Base-by-base conservation (phyloP, 2,329 filamentous ascomycete species). In the Colletotrichum sansevieriae region DNA sequence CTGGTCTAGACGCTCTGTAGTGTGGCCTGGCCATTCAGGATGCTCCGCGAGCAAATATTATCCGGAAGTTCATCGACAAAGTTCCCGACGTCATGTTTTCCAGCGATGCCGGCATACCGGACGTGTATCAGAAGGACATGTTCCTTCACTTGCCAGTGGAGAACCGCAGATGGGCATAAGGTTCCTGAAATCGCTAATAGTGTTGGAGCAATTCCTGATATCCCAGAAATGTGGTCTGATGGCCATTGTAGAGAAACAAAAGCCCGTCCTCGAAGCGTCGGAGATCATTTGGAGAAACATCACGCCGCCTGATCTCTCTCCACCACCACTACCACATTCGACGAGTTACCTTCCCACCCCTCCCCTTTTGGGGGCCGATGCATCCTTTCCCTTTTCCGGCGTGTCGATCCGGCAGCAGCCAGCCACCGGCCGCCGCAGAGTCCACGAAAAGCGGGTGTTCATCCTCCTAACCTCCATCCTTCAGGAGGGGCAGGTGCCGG, bases 391-490 rank as follows among this genome's bases (percentile, higher is more conserved):
- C 43, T 44, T 37, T 56, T 61, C 55, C 61, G 49, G 54, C 41
- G 22, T 49, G 65, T 65, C 55, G 65, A 68, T 68, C 65, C 65
- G 65, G 65, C 61, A 65, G 65, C 65, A 65, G 47, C 55, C 62
- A 68, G 65, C 65, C 54, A 68, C 41, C 54, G 47, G 29, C 39
- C 63, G 10, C 35, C 46, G 29, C 29, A 8, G 37, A 39, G 10
- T 39, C 37, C 12, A 39, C 2, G 37, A 2, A 12, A 39, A 39
- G 37, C 37, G 37, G 37, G 37, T 39, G 10, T 39, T 8, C 13
- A 11, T 13, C 37, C 37, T 39, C 37, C 29, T 7, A 8, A 29
- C 29, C 29, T 29, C 8, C 29, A 7, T 29, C 6, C 1, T 29
- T 29, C 25, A 6, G 25, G 25, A 29, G 22, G 22, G 22, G 4